phyloP scores from a whole-genome alignment of 371 early-diverging fungal genomes.

The Rhizopus arrhizus region DNA sequence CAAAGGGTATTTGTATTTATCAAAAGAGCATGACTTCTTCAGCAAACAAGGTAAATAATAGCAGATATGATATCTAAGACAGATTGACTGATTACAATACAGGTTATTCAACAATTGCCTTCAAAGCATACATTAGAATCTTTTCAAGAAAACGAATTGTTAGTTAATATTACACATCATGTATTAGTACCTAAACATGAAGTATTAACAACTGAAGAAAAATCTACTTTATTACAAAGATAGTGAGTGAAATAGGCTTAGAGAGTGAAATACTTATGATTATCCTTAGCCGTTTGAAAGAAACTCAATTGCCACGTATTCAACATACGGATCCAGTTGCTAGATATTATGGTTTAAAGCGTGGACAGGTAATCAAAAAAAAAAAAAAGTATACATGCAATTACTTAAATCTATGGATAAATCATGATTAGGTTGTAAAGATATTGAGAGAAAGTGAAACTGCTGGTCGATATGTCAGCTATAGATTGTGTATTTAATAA shows the following conservation, averaged over 20 bases:
- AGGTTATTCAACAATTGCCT: constrained; percentile 66
- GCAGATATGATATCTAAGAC: neutral
- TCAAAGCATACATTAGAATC: constrained; percentile 88
- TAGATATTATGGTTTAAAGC: constrained; percentile 94
- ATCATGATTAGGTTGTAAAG: constrained; percentile 77
- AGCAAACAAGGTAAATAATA: constrained; percentile 75
- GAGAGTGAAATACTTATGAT: neutral
- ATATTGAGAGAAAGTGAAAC: constrained; percentile 97
- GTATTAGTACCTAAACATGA: constrained; percentile 95
- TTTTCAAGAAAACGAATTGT: constrained; percentile 93
- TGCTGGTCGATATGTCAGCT: constrained; percentile 95
- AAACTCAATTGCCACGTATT: constrained; percentile 96
- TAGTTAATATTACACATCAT: constrained; percentile 99
- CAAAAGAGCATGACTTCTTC: constrained; percentile 83
- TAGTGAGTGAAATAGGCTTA: constrained; percentile 66
- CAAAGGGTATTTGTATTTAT: constrained; percentile 85
- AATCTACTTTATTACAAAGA: constrained; percentile 85
- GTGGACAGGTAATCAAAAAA: constrained; percentile 77
- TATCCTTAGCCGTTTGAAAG: constrained; percentile 80
- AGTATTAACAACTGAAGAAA: constrained; percentile 90
- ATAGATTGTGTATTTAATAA: constrained; percentile 82
- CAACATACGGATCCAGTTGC: constrained; percentile 93
- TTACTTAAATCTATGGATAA: too few species aligned
- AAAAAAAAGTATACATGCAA: neutral
- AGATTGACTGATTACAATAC: neutral